These are phyloP conservation scores for Polymyxa betae DNA, from an alignment of 208 protist species.

Conservation along the genomic window DNA sequence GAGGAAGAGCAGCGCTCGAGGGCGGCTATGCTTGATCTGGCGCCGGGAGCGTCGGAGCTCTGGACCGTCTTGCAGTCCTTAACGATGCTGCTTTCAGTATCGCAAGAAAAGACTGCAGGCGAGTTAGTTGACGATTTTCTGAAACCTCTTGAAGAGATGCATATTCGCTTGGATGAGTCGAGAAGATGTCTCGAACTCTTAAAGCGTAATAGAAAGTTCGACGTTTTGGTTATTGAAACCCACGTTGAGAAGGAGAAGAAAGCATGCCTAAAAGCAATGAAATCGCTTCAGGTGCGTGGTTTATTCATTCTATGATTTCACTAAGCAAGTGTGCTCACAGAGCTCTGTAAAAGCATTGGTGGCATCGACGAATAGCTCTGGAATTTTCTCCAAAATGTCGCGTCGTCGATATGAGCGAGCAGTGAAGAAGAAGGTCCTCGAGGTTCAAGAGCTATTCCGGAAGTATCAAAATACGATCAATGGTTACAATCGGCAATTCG, in stretches of 20 bases:
- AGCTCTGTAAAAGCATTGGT: background rate
- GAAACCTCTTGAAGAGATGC: slow-evolving; percentile 15
- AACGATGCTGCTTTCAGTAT: background rate
- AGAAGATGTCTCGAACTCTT: background rate
- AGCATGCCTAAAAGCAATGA: background rate
- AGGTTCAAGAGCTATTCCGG: slow-evolving; percentile 4
- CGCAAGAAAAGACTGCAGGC: background rate
- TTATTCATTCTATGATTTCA: no score
- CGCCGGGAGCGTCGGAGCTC: background rate
- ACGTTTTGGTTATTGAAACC: background rate
- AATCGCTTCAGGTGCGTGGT: background rate
- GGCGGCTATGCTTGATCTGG: background rate
- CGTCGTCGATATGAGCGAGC: background rate
- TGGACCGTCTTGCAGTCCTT: slow-evolving; percentile 26
- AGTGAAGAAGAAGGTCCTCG: background rate
- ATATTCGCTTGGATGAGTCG: background rate
- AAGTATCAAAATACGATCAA: background rate
- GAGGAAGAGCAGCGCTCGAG: background rate
- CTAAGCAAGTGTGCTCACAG: no score
- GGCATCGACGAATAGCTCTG: background rate
- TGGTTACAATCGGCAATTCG: background rate
- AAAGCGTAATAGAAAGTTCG: background rate
- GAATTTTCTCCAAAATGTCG: slow-evolving; percentile 10
- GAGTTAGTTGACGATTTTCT: background rate
- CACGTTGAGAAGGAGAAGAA: background rate